phyloP scores from a whole-genome alignment of 805 yeast species.

The Kluyveromyces lactis region DNA sequence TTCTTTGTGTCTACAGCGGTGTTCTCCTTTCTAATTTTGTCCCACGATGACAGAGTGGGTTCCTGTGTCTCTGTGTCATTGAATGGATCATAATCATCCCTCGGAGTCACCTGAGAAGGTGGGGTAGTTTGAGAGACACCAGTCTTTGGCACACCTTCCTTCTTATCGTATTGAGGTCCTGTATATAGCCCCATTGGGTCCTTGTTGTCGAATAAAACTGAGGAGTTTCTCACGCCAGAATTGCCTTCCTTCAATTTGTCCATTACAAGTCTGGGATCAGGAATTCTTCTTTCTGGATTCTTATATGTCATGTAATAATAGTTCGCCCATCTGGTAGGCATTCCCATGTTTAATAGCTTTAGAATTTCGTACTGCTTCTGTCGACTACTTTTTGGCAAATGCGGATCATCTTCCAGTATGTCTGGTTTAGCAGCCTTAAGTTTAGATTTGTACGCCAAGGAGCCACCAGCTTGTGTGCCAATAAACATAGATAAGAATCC shows the following conservation, averaged over 20 bases:
- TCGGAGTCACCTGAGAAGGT: no score
- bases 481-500: conserved; percentile 35
- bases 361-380: conserved; percentile 29
- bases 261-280: conserved; percentile 43
- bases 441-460: conserved; percentile 27
- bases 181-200: conserved; percentile 33
- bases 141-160: conserved; percentile 11
- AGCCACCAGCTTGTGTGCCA: conserved; percentile 27
- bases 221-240: conserved; percentile 1
- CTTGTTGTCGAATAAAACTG: conserved; percentile 28
- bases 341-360: conserved; percentile 25
- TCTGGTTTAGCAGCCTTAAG: conserved; percentile 12
- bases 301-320: conserved; percentile 45
- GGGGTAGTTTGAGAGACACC: neutral
- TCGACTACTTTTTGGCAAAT: conserved; percentile 10
- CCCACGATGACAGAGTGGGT: conserved; percentile 30
- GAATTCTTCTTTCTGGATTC: conserved; percentile 44
- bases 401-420: conserved; percentile 16
- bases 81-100: conserved; percentile 16
- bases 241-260: conserved; percentile 20
- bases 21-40: conserved; percentile 27
- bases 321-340: conserved; percentile 37
- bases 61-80: conserved; percentile 3
- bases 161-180: conserved; percentile 20
- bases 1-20: conserved; percentile 8